phyloP scores from a whole-genome alignment of 331 rosid species.

The Quercus phellos region DNA sequence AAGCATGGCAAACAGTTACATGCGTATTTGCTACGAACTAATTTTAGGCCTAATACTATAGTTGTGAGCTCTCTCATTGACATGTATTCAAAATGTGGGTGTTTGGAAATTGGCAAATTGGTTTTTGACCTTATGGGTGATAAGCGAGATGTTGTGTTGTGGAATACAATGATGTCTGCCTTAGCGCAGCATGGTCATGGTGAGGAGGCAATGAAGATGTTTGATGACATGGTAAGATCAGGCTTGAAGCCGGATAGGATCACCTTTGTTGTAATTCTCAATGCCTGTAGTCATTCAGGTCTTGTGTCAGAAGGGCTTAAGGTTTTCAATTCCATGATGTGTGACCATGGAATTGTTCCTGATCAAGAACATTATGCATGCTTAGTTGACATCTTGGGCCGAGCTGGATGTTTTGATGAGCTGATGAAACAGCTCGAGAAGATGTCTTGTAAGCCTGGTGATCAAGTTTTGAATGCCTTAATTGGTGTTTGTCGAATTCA shows the following conservation, averaged over 20 bases:
- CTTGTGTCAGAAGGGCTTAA: constrained; percentile 61
- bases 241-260: constrained; percentile 57
- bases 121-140: constrained; percentile 44
- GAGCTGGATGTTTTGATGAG: constrained; percentile 44
- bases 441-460: constrained; percentile 48
- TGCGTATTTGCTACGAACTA: constrained; percentile 45
- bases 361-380: constrained; percentile 74
- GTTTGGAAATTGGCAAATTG: constrained; percentile 39
- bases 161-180: constrained; percentile 74
- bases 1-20: constrained; percentile 69
- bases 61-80: constrained; percentile 72
- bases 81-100: constrained; percentile 79
- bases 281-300: constrained; percentile 73
- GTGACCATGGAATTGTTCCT: constrained; percentile 45
- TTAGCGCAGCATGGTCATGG: constrained; percentile 59
- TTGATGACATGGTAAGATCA: constrained; percentile 48
- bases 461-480: constrained; percentile 47
- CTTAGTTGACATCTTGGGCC: constrained; percentile 64
- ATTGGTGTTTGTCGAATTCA: constrained; percentile 52
- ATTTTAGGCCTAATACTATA: constrained; percentile 52
- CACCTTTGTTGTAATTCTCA: constrained; percentile 54
- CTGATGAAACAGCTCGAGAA: constrained; percentile 37
- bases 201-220: constrained; percentile 44
- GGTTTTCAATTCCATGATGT: constrained; percentile 53
- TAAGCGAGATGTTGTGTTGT: constrained; percentile 55